Evolutionary conservation across 805 yeast genomes (phyloP), one percentile per base, ranked within the genome.

Genomic region (Starmerella khaoyaiensis): DNA sequence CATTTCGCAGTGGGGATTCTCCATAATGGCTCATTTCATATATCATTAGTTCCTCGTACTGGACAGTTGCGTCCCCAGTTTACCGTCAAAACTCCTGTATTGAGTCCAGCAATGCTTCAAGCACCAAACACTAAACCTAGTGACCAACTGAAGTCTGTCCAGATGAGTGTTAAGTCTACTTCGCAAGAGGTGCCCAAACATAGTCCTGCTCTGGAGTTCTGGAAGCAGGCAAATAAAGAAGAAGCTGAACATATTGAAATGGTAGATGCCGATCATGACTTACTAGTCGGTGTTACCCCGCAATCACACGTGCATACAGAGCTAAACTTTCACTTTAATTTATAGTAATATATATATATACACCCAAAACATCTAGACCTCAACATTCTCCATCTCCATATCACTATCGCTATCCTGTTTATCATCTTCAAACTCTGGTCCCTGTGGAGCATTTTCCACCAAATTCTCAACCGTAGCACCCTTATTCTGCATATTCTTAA

Each of bases 61-160:
- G 71, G 78, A 0, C 96, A 87, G 56, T 56, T 90, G 42, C 68
- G 94, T 47, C 90, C 96, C 2, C 69, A 71, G 49, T 82, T 90
- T 60, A 70, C 68, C 11, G 33, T 24, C 46, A 81, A 86, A 53
- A 61, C 63, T 41, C 58, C 61, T 17, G 25, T 37, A 14, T 39
- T 38, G 3, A 26, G 33, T 3, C 11, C 37, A 10, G 25, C 41
- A 20, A 24, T 36, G 37, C 40, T 31, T 30, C 35, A 28, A 28
- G 21, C 42, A 6, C 17, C 14, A 5, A 9, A 17, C 2, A 21
- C 21, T 6, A 5, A 9, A n/a, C n/a, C 29, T 15, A 29, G 26
- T 14, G 33, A 39, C 33, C 22, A 28, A 35, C 68, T 74, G 2
- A 74, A 75, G 39, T 76, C 79, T 17, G 78, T 79, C 21, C 84